Evolutionary conservation across 768 basidiomycete species (phyloP), one percentile per base, ranked within the genome.

Genomic region (Lanmaoa pseudosensibilis): DNA sequence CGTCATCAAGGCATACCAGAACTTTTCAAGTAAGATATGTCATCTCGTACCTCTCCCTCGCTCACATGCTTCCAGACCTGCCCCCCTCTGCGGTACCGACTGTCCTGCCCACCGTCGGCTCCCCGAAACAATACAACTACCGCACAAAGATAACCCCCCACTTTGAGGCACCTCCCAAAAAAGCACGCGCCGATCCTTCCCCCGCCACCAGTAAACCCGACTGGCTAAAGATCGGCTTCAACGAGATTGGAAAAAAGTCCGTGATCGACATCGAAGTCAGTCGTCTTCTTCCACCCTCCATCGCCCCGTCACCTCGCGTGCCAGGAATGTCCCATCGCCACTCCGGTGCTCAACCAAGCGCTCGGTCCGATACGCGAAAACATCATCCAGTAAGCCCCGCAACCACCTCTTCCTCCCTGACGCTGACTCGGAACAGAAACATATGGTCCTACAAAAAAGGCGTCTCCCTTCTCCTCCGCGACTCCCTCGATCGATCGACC

Each of bases 111-210:
- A 97, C 94, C 0, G 85, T 94, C 8, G 82, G 84, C n/a, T 94
- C 92, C 0, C 97, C 96, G 0, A 77, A 91, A 47, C 85, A 95
- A 52, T 98, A 96, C 69, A 83, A 80, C 50, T 99, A 99, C 70
- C 85, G 96, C 33, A 99, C 97, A 2, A 99, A 99, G 75, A 86
- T 99, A 51, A 98, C 97, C 0, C 97, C 97, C 0, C 97, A 99
- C 69, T 98, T 98, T 58, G 91, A 94, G 23, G 81, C 86, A 0
- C 86, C 93, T 0, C 81, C 83, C 1, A 84, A 78, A 52, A 74
- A 68, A 46, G 65, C 69, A 38, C 62, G 66, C n/a, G 50, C 15
- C 1, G 49, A 54, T 13, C 46, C 49, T 11, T 10, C 36, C 4
- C 15, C 56, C 10, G 7, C 33, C 10, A 38, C 48, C n/a, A 50